Evolutionary conservation across 441 rosid genomes (phyloP), one percentile per base, ranked within the genome.

Genomic region (Populus hybrid): DNA sequence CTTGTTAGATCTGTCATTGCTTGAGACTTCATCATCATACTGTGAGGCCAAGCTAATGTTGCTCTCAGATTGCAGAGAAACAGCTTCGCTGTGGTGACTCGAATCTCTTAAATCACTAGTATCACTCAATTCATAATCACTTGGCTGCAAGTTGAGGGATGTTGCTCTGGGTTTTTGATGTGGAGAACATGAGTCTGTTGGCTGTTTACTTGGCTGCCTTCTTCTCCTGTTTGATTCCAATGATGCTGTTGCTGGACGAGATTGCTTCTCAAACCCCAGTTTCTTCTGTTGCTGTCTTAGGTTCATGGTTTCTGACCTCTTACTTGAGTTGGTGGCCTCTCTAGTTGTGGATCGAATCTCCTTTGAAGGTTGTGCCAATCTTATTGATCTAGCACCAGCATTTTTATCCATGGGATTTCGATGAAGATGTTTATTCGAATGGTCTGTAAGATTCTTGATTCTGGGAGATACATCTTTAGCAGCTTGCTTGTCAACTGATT

Each of bases 21-120:
- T 94, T 65, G 91, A 85, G 80, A 90, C 89, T 87, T 94, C 97
- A 40, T 69, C 83, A 67, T 91, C 98, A 75, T 78, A 79, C 76
- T 78, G 86, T 36, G 95, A 89, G 77, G 83, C 88, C 74, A 79
- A 80, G 82, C 90, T 90, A 76, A 73, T 74, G 78, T 83, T 83
- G 82, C 91, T 88, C 38, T 90, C 97, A 24, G 97, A 91, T 83
- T 83, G 84, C 77, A 79, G 80, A 14, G 91, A 87, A 73, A 80
- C 75, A 16, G 77, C 79, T 78, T 91, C 91, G 24, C 79, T 83
- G 34, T 78, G 87, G 77, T 85, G 81, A 35, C 80, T 88, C 38
- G 85, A 78, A 76, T 93, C 87, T 83, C 91, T 89, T 70, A 77
- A 38, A 64, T 85, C 84, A 59, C 88, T 86, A 78, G 80, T 84